Conservation (phyloP, 2,329 filamentous ascomycete genomes). For the Alternaria conjuncta region DNA sequence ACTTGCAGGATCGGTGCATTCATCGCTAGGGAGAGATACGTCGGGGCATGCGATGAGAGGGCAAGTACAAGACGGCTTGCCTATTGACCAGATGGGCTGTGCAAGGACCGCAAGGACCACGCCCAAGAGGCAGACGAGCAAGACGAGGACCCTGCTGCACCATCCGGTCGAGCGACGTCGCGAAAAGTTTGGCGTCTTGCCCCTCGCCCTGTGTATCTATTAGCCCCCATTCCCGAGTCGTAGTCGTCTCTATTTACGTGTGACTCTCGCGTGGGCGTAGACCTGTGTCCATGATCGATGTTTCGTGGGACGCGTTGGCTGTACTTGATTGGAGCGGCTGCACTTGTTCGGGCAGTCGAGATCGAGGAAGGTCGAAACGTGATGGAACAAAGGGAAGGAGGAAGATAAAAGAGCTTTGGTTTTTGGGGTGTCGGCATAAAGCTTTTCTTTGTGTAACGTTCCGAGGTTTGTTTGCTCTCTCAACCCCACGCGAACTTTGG, state of each 20-base stretch:
- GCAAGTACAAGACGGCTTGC: neutral
- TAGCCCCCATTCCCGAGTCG: neutral
- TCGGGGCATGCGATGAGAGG: neutral
- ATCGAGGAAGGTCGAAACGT: neutral
- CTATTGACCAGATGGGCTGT: neutral
- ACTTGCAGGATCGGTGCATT: neutral
- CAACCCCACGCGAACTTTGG: neutral
- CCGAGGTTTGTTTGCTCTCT: neutral
- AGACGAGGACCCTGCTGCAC: neutral
- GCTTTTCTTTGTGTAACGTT: neutral
- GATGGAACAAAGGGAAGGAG: neutral
- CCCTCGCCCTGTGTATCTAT: neutral
- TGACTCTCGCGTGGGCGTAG: neutral
- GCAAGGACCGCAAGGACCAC: neutral
- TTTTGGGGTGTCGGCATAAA: neutral
- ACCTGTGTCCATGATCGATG: neutral
- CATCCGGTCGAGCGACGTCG: neutral
- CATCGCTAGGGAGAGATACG: neutral
- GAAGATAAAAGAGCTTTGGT: neutral
- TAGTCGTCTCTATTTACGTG: neutral
- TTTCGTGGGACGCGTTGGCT: neutral
- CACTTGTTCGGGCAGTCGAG: neutral
- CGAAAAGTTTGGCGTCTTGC: neutral
- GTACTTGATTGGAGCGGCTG: neutral
- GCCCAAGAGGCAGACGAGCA: neutral